These are phyloP conservation scores for Panellus pusillus DNA, from an alignment of 768 basidiomycete genomes.

Conservation along the genomic window DNA sequence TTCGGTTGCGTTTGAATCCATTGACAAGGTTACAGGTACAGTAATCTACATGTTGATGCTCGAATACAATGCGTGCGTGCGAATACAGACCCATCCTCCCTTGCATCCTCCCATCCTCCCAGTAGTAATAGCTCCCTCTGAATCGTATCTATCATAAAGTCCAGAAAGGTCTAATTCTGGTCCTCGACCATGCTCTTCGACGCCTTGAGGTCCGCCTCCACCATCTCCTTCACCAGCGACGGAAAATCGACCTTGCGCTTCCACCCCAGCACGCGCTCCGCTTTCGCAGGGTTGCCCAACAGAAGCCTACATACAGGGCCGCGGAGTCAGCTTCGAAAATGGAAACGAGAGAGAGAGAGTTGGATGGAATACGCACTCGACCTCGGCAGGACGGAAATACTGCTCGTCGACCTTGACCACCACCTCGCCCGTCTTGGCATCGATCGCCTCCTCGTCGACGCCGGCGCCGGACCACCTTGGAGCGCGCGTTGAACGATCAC, in stretches of 20 bases:
- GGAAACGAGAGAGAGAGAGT: slow-evolving; percentile 9
- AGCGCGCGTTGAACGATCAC: neutral
- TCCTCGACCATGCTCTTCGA: slow-evolving; percentile 76
- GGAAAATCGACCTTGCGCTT: slow-evolving; percentile 85
- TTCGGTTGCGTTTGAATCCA: too few relatives aligned
- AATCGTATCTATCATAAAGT: too few relatives aligned
- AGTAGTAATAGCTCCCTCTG: too few relatives aligned
- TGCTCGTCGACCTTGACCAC: slow-evolving; percentile 83
- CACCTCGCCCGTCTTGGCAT: slow-evolving; percentile 63
- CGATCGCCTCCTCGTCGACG: slow-evolving; percentile 75
- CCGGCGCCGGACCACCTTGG: slow-evolving; percentile 76
- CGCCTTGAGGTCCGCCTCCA: slow-evolving; percentile 75
- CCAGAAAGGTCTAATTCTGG: slow-evolving; percentile 61
- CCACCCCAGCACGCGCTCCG: slow-evolving; percentile 88
- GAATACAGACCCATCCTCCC: too few relatives aligned
- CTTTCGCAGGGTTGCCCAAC: slow-evolving; percentile 86
- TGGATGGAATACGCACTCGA: slow-evolving; percentile 63
- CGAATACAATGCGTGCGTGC: too few relatives aligned
- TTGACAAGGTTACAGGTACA: too few relatives aligned
- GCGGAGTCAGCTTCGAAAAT: neutral
- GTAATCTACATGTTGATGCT: too few relatives aligned
- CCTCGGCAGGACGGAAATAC: slow-evolving; percentile 97
- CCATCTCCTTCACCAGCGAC: slow-evolving; percentile 89
- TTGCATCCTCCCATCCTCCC: too few relatives aligned
- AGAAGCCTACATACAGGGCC: slow-evolving; percentile 72